Conservation (phyloP, 768 basidiomycete genomes). For the Boletus tylopilopsis region DNA sequence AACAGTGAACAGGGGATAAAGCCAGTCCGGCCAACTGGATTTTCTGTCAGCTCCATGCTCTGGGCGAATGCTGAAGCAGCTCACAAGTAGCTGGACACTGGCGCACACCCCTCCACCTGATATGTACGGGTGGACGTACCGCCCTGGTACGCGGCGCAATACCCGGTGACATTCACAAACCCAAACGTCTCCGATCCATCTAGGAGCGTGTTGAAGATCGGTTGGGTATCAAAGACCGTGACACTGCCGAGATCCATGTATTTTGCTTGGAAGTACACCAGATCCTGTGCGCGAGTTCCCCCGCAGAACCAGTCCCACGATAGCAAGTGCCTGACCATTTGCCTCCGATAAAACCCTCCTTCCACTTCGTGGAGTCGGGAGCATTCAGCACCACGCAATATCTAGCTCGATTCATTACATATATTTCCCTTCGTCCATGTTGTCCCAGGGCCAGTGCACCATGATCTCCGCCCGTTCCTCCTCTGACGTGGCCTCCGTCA, state of each 20-base stretch:
- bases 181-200: conserved; percentile 50
- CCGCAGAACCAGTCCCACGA: too few species aligned
- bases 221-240: conserved; percentile 52
- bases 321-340: too few species aligned
- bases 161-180: conserved; percentile 58
- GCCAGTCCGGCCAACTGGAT: conserved; percentile 53
- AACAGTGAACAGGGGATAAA: conserved; percentile 61
- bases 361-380: too few species aligned
- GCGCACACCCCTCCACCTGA: conserved; percentile 54
- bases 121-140: conserved; percentile 50
- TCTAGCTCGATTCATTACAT: too few species aligned
- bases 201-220: conserved; percentile 55
- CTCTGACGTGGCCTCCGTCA: too few species aligned
- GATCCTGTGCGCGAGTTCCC: conserved; percentile 23
- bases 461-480: too few species aligned
- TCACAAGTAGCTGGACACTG: conserved; percentile 64
- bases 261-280: conserved; percentile 40
- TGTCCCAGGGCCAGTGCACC: too few species aligned
- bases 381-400: too few species aligned
- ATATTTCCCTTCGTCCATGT: too few species aligned
- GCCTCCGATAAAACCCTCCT: too few species aligned
- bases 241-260: conserved; percentile 43
- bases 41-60: neutral
- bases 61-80: conserved; percentile 18
- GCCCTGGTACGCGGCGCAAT: conserved; percentile 54